Evolutionary conservation across 805 yeast genomes (phyloP), one percentile per base, ranked within the genome.

Genomic region (Maudiozyma serrabonitensis): DNA sequence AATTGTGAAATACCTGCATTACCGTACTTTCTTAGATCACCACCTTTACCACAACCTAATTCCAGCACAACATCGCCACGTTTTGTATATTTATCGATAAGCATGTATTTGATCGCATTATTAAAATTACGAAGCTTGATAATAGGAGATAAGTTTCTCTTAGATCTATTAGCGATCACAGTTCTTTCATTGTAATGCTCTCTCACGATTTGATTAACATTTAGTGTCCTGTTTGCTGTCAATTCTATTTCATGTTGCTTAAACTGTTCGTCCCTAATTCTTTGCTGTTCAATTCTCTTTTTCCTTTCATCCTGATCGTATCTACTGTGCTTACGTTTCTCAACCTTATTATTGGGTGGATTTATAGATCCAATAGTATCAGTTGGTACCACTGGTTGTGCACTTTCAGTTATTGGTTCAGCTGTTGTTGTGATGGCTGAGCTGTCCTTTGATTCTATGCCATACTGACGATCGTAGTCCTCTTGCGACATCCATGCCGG

Each of bases 31-130:
- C 84, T 80, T 59, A 93, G 70, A 69, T 93, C 99, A 26, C 99
- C 99, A 47, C 99, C 99, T 65, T 93, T 95, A 13, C 99, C 99
- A 68, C 98, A 90, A 15, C 96, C 96, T 49, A 91, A 67, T 61
- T 93, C 99, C 18, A 93, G 69, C 1, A 84, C 88, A 19, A 76
- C 74, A 40, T 76, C 75, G 52, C 78, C 69, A 43, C 72, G 70
- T 35, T 70, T 70, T 2, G 83, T 79, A 66, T 74, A 82, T 56
- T 84, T 85, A 49, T 84, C 82, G 48, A 93, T 81, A 8, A 91
- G 69, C 61, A 89, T 86, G 63, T 87, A 86, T 62, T 93, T 93
- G 59, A 93, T 84, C 52, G 90, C 86, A 64, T 93, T 93, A 67
- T 93, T 93, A 75, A 89, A 93, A 57, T 85, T 83, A 52, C 97